Percentiles rank a stretch among this genome's conserved stretches.
Evolutionary conservation across 108 stramenopile species (phyloP).

Genomic region (Nitzschia inconspicua): DNA sequence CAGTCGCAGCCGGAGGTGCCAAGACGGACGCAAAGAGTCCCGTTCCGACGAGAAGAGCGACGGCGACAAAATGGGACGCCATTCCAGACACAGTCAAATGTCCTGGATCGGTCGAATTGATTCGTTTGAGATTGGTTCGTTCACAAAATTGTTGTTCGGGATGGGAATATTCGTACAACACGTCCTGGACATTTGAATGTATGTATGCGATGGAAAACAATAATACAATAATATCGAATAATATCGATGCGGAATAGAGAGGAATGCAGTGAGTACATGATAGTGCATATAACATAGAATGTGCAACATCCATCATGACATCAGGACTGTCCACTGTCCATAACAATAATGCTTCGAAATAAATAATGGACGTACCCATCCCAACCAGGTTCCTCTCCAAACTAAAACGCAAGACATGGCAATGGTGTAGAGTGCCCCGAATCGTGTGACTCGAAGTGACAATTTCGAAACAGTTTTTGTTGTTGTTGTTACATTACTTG

Average conservation of each 20-base stretch:
- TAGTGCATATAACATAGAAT: no score
- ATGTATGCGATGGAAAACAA: no score
- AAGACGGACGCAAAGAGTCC: slow-evolving; percentile 57
- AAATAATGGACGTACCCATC: no score
- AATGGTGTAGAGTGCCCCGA: slow-evolving; percentile 51
- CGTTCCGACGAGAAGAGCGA: slow-evolving; percentile 27
- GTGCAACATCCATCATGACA: no score
- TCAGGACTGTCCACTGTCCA: no score
- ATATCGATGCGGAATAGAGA: no score
- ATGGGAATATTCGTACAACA: slow-evolving; percentile 16
- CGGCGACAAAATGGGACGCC: slow-evolving; percentile 40
- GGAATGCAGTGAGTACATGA: no score
- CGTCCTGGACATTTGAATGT: no score
- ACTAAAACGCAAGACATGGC: slow-evolving; percentile 52
- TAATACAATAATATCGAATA: no score
- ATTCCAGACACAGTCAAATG: slow-evolving; percentile 52
- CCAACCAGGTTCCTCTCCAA: slow-evolving; percentile 70
- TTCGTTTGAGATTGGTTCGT: slow-evolving; percentile 14
- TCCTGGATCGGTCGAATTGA: slow-evolving; percentile 19
- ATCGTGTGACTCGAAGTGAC: slow-evolving; percentile 24
- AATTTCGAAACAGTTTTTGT: no score
- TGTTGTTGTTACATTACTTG: not conserved
- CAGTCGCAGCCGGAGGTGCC: slow-evolving; percentile 61
- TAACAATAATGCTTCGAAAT: no score
- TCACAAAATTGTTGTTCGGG: slow-evolving; percentile 9